Base-by-base conservation (phyloP, 169 alveolate genomes). In the Plasmodium cynomolgi region DNA sequence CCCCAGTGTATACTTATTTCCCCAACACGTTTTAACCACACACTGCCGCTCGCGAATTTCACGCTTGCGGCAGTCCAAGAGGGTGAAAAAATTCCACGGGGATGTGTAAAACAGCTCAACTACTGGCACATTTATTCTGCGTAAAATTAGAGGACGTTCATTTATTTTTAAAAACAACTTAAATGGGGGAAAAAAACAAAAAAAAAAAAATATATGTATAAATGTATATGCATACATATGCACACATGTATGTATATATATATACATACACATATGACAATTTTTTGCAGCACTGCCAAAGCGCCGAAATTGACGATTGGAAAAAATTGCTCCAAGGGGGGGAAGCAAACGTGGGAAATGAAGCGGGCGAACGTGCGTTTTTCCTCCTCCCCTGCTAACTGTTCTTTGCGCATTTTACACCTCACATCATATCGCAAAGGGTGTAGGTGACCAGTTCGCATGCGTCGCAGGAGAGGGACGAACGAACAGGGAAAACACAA, bases 221-320 rank as follows among this genome's bases (percentile, higher is more conserved):
- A 2, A 50, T 50, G 17, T 50, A 50, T 3, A 50, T 50, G 62
- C 3, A 50, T 13, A 50, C 15, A 3, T 6, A 47, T 13, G n/a
- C n/a, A n/a, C n/a, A n/a, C n/a, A n/a, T 50, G 62, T 15, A 50
- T 13, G 15, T 50, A 3, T 6, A 47, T 13, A 47, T 47, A 47
- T 13, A 15, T 39, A 39, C 47, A 39, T 56, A 44, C 31, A 17
- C 8, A 81, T 23, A 50, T 17, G 29, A 47, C 77, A 81, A 81
- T 81, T 81, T 50, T 50, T 3, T 26, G 31, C n/a, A 81, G 86
- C 86, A 81, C 77, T 81, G 37, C 5, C 86, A 26, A 50, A 26
- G 77, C 77, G 62, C 62, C 62, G 31, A 81, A 44, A 29, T 50
- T 47, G 68, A 2, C 17, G n/a, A 23, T 20, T 33, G 77, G 31